Conservation (phyloP, 345 rosid species). For the Tarenaya hassleriana region DNA sequence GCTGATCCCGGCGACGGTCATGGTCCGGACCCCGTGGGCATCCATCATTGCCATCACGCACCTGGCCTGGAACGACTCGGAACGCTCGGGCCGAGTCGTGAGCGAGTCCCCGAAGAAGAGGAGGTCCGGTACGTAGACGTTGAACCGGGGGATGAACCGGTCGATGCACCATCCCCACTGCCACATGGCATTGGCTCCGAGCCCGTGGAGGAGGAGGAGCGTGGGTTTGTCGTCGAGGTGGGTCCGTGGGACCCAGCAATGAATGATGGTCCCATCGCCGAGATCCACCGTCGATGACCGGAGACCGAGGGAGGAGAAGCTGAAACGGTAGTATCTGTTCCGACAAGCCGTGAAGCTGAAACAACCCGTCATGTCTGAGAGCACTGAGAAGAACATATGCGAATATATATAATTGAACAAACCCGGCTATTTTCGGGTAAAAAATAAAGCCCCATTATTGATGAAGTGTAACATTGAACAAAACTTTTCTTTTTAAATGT, state of each 20-base stretch:
- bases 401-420: too few relatives aligned
- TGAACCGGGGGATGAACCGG: constrained; percentile 49
- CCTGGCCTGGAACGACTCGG: constrained; percentile 65
- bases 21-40: constrained; percentile 32
- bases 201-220: constrained; percentile 69
- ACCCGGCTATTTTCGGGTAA: too few relatives aligned
- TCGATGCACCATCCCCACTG: constrained; percentile 63
- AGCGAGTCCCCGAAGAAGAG: constrained; percentile 84
- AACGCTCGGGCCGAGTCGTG: constrained; percentile 63
- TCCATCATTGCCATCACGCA: constrained; percentile 58
- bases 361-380: constrained; percentile 58
- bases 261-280: constrained; percentile 76
- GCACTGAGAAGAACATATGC: too few relatives aligned
- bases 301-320: constrained; percentile 67
- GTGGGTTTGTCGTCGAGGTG: constrained; percentile 42
- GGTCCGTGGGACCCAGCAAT: constrained; percentile 67
- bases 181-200: constrained; percentile 98
- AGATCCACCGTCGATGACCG: constrained; percentile 67
- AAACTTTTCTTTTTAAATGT: too few relatives aligned
- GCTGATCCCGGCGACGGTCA: constrained; percentile 69
- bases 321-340: constrained; percentile 53
- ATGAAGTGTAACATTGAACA: too few relatives aligned
- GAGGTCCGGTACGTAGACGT: constrained; percentile 84
- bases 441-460: too few relatives aligned
- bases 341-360: constrained; percentile 55